These are phyloP conservation scores for Epichloe glyceriae DNA, from an alignment of 2,329 filamentous ascomycete genomes.

Conservation along the genomic window DNA sequence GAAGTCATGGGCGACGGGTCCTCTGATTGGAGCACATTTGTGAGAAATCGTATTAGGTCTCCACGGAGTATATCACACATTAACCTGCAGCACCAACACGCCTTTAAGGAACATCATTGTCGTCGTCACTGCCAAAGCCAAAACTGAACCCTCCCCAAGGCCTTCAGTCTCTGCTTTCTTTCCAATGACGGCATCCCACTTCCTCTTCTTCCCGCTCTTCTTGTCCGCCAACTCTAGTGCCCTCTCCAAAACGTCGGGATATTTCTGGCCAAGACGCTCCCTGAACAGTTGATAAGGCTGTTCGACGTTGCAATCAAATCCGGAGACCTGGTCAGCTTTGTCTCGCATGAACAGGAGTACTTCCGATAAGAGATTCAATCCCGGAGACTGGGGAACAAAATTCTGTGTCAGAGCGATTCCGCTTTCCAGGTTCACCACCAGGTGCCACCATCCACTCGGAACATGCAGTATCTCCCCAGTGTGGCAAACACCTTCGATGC, in stretches of 20 bases:
- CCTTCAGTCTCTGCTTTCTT: slow-evolving; percentile 20
- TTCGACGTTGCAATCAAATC: slow-evolving; percentile 59
- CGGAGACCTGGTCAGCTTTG: slow-evolving; percentile 74
- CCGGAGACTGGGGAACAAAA: slow-evolving; percentile 61
- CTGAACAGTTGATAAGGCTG: slow-evolving; percentile 69
- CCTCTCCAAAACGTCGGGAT: slow-evolving; percentile 55
- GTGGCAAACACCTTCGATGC: slow-evolving; percentile 71
- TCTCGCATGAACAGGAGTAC: slow-evolving; percentile 72
- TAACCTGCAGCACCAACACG: too few species aligned
- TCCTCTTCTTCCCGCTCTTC: slow-evolving; percentile 58
- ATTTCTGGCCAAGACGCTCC: slow-evolving; percentile 45
- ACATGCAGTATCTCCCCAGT: slow-evolving; percentile 85
- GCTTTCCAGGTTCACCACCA: slow-evolving; percentile 78
- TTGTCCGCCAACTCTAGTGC: slow-evolving; percentile 53
- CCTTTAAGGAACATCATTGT: slow-evolving; percentile 30
- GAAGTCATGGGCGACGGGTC: too few species aligned
- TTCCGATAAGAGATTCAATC: slow-evolving; percentile 47
- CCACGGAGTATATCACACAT: too few species aligned
- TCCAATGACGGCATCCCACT: slow-evolving; percentile 67
- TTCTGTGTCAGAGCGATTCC: slow-evolving; percentile 91
- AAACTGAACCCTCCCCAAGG: slow-evolving; percentile 36
- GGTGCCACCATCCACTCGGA: slow-evolving; percentile 91
- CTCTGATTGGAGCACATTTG: too few species aligned
- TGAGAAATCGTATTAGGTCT: too few species aligned
- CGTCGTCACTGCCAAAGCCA: slow-evolving; percentile 34